Evolutionary conservation across 352 stramenopile species (phyloP).

Genomic region (Blastocystis sp.): DNA sequence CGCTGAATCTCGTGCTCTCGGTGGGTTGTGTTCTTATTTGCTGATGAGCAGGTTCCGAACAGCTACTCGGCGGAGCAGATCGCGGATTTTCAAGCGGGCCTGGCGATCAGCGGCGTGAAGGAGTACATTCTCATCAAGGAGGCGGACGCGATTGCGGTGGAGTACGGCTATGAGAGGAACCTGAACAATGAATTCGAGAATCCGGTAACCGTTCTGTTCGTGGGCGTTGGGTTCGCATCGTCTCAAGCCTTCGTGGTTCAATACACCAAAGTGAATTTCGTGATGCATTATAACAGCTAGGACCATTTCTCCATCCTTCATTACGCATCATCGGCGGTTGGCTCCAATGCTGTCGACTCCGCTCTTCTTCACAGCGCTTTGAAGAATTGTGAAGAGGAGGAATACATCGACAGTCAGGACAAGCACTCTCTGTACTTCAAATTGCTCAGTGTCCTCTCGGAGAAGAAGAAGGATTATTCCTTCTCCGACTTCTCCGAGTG

Average conservation of each 20-base stretch:
- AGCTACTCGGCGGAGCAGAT: constrained; percentile 19
- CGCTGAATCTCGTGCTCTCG: constrained; percentile 39
- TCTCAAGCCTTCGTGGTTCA: constrained; percentile 32
- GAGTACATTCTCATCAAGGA: constrained; percentile 53
- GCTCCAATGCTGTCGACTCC: neutral
- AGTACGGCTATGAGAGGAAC: constrained; percentile 29
- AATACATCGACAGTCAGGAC: neutral
- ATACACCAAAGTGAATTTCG: neutral
- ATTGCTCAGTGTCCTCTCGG: neutral
- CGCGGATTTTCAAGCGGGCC: constrained; percentile 28
- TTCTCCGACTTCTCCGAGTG: neutral
- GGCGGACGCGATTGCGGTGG: constrained; percentile 22
- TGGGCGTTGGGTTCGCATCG: constrained; percentile 43
- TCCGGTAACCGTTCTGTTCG: constrained; percentile 27
- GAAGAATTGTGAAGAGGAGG: neutral
- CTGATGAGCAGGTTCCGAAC: constrained; percentile 3
- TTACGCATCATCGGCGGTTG: constrained; percentile 6
- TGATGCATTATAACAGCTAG: neutral
- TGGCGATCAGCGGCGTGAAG: neutral
- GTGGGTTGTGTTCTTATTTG: neutral
- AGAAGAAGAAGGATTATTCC: neutral
- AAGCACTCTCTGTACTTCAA: neutral
- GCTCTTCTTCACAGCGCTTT: neutral
- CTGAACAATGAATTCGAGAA: constrained; percentile 32
- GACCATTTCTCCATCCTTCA: constrained; percentile 8